Base-by-base conservation (phyloP, 306 rosid genomes). In the Lotus japonicus region DNA sequence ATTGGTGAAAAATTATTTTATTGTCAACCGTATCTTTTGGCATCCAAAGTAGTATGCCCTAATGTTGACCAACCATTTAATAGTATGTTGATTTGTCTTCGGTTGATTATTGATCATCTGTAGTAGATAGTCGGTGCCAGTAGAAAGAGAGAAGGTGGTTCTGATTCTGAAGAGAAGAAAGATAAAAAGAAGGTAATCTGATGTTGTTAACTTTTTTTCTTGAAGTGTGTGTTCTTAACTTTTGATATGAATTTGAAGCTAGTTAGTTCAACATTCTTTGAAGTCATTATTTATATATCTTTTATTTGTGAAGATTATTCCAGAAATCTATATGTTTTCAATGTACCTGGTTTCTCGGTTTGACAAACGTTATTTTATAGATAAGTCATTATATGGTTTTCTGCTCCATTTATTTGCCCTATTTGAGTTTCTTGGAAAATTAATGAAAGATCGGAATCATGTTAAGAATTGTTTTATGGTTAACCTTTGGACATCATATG, bases 131-230 rank as follows among this genome's bases (percentile, higher is more conserved):
- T 63, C 43, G 66, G n/a, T 61, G 60, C 53, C 53, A 1, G 57
- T 38, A 26, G 49, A 17, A 86, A 81, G 75, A 89, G 58, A 74
- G 86, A 78, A 70, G 83, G 85, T 11, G 86, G 87, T 60, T 82
- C 83, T 82, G 58, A 52, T 70, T 60, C 86, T 19, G 69, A 82
- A 76, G 88, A 76, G 77, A 86, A 38, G 79, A 90, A 79, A 79
- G 87, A 79, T 44, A 86, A 66, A 68, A 78, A 62, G 44, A 89
- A 79, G 87, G 98, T 92, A 78, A 63, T 71, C 50, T 38, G 4
- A 70, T 49, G 17, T 57, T 58, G 9, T n/a, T 58, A 42, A 43
- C 4, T 41, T 77, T 48, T 45, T 26, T 72, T 50, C 38, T 46
- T 76, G 43, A 51, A 51, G 60, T 23, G 31, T 52, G 66, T 46